Percentiles rank a stretch among this genome's conserved stretches.
phyloP scores from a whole-genome alignment of 1,284 basidiomycete species.

The Coniferiporia sulphurascens region DNA sequence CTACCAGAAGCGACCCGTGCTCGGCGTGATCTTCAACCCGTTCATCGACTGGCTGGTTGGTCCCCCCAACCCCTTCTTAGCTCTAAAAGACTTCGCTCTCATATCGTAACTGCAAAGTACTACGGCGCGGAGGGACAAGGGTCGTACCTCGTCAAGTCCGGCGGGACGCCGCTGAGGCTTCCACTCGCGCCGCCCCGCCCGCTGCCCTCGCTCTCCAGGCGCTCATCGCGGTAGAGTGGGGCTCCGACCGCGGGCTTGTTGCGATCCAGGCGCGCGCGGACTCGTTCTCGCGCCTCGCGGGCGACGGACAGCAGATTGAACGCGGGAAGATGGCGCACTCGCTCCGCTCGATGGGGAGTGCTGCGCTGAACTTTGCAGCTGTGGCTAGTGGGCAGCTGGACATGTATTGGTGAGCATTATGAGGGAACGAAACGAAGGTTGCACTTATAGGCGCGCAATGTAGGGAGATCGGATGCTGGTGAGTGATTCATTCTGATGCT shows the following conservation, averaged over 20 bases:
- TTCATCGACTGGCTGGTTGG: constrained; percentile 78
- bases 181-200: constrained; percentile 67
- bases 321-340: constrained; percentile 88
- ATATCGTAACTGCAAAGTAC: constrained; percentile 47
- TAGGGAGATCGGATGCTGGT: constrained; percentile 91
- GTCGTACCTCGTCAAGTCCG: constrained; percentile 62
- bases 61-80: neutral
- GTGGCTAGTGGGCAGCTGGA: constrained; percentile 85
- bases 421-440: constrained; percentile 6
- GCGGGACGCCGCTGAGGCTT: constrained; percentile 57
- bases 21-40: constrained; percentile 92
- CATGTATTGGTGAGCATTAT: constrained; percentile 63
- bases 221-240: constrained; percentile 89
- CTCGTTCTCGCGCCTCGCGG: constrained; percentile 76
- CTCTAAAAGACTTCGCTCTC: neutral
- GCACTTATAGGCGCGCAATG: neutral
- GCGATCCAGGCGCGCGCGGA: constrained; percentile 62
- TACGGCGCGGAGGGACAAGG: constrained; percentile 78
- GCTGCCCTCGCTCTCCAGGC: constrained; percentile 76
- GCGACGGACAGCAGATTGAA: constrained; percentile 54
- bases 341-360: constrained; percentile 78
- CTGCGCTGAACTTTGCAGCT: constrained; percentile 78
- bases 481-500: constrained; percentile 23
- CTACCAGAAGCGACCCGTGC: constrained; percentile 71
- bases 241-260: constrained; percentile 67